A percentile compares a stretch with the other conserved stretches of the same genome.
Conservation (phyloP, 2,329 filamentous ascomycete species). For the Raffaelea albimanens region DNA sequence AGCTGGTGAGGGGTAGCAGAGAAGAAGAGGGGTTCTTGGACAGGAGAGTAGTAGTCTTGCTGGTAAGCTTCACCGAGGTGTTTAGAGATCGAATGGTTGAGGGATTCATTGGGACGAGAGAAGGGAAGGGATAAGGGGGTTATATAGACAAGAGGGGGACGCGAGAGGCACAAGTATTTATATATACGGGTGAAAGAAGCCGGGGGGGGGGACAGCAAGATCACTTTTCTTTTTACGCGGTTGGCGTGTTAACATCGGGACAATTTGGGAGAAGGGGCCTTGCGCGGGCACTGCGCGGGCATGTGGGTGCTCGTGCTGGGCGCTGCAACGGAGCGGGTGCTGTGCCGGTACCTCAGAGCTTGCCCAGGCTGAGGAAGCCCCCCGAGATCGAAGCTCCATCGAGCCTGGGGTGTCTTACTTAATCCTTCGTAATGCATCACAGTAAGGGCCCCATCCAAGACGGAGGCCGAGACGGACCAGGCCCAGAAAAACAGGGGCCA, state of each 20-base stretch:
- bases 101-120: not conserved
- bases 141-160: not conserved
- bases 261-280: too few species aligned
- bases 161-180: not conserved
- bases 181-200: too few species aligned
- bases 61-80: not conserved
- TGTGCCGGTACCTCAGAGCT: too few species aligned
- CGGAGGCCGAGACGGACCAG: too few species aligned
- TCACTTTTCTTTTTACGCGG: too few species aligned
- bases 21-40: constrained; percentile 2
- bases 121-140: not conserved
- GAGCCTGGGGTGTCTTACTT: not conserved
- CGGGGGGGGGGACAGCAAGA: not conserved
- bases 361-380: too few species aligned
- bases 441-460: not conserved
- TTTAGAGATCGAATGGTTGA: not conserved
- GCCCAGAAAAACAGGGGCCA: too few species aligned
- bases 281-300: too few species aligned
- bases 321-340: too few species aligned
- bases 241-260: too few species aligned
- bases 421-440: not conserved
- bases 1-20: not conserved
- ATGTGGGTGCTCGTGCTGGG: too few species aligned
- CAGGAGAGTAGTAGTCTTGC: constrained; percentile 4
- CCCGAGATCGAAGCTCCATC: not conserved